Percentiles rank a stretch among this genome's conserved stretches.
phyloP scores from a whole-genome alignment of 352 stramenopile genomes.

The Blastocystis sp. region DNA sequence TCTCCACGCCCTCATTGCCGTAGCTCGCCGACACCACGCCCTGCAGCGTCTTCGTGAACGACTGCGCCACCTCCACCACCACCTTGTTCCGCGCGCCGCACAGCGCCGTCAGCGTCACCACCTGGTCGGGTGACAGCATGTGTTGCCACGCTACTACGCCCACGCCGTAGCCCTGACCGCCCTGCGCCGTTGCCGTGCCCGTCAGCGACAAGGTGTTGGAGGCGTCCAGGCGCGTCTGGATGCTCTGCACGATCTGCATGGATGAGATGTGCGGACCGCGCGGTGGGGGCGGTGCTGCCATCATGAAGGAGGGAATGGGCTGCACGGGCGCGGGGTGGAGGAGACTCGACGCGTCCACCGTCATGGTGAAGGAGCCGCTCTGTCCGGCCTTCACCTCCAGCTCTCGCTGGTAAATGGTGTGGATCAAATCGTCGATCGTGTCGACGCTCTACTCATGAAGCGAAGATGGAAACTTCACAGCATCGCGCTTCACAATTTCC shows the following conservation, averaged over 20 bases:
- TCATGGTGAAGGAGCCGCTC: conserved; percentile 4
- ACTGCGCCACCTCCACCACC: conserved; percentile 3
- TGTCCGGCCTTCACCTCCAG: conserved; percentile 35
- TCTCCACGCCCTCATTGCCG: neutral
- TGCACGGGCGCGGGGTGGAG: neutral
- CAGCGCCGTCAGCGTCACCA: neutral
- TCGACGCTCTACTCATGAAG: conserved; percentile 17
- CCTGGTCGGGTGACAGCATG: neutral
- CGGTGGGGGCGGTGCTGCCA: neutral
- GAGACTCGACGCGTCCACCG: neutral
- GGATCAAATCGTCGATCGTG: conserved; percentile 40
- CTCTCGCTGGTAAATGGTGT: conserved; percentile 49
- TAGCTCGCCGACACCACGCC: neutral
- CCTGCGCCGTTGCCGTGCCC: neutral
- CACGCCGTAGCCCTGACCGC: neutral
- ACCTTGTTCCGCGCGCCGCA: neutral
- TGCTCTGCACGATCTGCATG: conserved; percentile 11
- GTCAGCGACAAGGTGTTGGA: neutral
- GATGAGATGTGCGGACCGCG: neutral
- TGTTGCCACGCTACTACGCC: neutral
- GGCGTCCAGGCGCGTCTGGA: conserved; percentile 6
- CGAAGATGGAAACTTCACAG: neutral
- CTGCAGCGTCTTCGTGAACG: neutral
- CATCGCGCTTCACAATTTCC: conserved; percentile 52
- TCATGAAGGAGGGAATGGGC: neutral